phyloP scores from a whole-genome alignment of 768 basidiomycete species.

The Strobilomyces echinocephalus region DNA sequence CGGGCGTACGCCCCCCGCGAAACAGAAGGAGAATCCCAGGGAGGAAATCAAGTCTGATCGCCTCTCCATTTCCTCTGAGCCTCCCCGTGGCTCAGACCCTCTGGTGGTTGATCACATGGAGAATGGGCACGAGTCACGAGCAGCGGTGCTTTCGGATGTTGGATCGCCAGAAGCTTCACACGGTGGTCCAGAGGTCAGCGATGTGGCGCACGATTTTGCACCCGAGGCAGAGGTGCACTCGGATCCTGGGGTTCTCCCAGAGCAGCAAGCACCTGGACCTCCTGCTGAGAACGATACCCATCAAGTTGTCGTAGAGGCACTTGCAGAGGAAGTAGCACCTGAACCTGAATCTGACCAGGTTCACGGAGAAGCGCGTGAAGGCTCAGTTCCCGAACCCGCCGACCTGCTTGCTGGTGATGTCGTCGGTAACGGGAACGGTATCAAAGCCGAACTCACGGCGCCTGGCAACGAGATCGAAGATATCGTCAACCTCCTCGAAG shows the following conservation, averaged over 20 bases:
- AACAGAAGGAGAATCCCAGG: slow-evolving; percentile 22
- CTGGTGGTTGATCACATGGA: slow-evolving; percentile 17
- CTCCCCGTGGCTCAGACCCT: slow-evolving; percentile 16
- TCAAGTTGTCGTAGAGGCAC: slow-evolving; percentile 2
- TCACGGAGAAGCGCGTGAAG: slow-evolving; percentile 6
- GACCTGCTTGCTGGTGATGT: slow-evolving; percentile 11
- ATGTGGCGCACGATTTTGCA: slow-evolving; percentile 8
- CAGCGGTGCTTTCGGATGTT: slow-evolving; percentile 8
- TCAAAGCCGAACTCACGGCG: background rate
- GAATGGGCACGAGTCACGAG: slow-evolving; percentile 25
- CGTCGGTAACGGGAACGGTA: slow-evolving; percentile 7
- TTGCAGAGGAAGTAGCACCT: slow-evolving; percentile 12
- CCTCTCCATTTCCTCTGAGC: slow-evolving; percentile 25
- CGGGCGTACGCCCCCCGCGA: slow-evolving; percentile 21
- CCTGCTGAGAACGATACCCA: slow-evolving; percentile 6
- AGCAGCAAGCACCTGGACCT: slow-evolving; percentile 6
- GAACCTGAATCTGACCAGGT: slow-evolving; percentile 5
- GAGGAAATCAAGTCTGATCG: slow-evolving; percentile 15
- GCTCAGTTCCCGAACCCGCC: slow-evolving; percentile 2
- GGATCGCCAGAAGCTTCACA: slow-evolving; percentile 19
- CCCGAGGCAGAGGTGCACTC: slow-evolving; percentile 5
- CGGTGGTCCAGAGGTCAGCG: slow-evolving; percentile 10
- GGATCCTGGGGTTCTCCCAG: slow-evolving; percentile 11
- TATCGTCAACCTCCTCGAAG: slow-evolving; percentile 64
- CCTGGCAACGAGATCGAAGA: slow-evolving; percentile 50